Evolutionary conservation across 257 asterid species (phyloP).

Genomic region (Ajuga chamaepitys): DNA sequence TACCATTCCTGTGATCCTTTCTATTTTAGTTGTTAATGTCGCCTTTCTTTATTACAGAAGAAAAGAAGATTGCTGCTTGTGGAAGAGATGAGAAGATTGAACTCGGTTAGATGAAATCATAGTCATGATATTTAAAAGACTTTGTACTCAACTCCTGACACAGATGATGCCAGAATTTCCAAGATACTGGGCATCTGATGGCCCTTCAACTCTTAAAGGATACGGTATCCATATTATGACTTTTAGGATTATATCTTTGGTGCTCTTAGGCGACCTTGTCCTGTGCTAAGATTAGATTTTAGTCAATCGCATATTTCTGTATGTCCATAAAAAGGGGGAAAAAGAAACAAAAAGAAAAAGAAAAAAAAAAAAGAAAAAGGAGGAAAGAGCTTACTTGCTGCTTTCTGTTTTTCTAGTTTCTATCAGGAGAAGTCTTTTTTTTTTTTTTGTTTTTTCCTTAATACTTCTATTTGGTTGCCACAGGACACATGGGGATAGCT

Average conservation of each 20-base stretch:
- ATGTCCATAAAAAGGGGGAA: background rate
- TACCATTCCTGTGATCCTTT: background rate
- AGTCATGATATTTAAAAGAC: conserved; percentile 7
- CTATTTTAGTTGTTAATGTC: background rate
- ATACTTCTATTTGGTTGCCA: background rate
- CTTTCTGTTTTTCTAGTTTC: background rate
- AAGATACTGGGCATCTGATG: conserved; percentile 9
- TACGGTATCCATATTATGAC: conserved; percentile 1
- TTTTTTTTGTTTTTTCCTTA: no score
- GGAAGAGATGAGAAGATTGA: conserved; percentile 4
- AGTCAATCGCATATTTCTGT: conserved; percentile 3
- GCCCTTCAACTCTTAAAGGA: conserved; percentile 10
- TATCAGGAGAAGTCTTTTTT: background rate
- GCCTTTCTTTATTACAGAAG: conserved; percentile 8
- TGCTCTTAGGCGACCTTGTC: conserved; percentile 13
- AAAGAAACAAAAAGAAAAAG: background rate
- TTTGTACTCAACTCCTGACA: conserved; percentile 18
- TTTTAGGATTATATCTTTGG: conserved; percentile 5
- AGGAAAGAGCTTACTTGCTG: background rate
- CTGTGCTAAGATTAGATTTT: conserved; percentile 11
- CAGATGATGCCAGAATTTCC: conserved; percentile 15
- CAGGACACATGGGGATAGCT: background rate
- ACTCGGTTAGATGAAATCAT: background rate
- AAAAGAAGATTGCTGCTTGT: conserved; percentile 9
- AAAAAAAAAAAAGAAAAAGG: background rate